phyloP scores from a whole-genome alignment of 1,284 basidiomycete species.

The Exobasidium cylindrosporum region DNA sequence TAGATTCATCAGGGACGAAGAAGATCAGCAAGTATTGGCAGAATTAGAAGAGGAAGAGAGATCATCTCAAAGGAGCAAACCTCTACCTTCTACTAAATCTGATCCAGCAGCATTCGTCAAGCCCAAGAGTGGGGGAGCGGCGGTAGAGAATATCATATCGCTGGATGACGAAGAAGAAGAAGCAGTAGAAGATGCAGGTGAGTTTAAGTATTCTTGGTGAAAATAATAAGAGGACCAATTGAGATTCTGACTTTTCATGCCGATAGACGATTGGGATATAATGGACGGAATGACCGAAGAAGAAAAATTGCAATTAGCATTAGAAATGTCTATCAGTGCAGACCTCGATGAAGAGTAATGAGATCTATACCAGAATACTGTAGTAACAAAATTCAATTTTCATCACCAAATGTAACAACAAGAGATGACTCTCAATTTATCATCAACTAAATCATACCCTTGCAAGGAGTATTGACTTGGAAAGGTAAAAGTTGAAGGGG shows the following conservation, averaged over 20 bases:
- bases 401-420: too few relatives aligned
- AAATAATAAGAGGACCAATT: too few relatives aligned
- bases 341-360: not conserved
- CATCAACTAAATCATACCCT: too few relatives aligned
- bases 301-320: slow-evolving; percentile 34
- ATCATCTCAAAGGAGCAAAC: not conserved
- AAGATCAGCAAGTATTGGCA: not conserved
- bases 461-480: too few relatives aligned
- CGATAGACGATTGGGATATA: slow-evolving; percentile 23
- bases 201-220: not conserved
- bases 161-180: not conserved
- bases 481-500: too few relatives aligned
- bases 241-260: too few relatives aligned
- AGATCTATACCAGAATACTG: too few relatives aligned
- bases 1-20: not conserved
- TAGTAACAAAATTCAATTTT: too few relatives aligned
- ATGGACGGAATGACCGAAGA: slow-evolving; percentile 33
- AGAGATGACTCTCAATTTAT: too few relatives aligned
- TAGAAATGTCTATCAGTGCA: slow-evolving; percentile 14
- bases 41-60: not conserved
- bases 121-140: not conserved
- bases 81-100: not conserved
- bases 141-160: not conserved
- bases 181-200: slow-evolving; percentile 2
- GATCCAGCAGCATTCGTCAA: not conserved